Conservation (phyloP, 495 filamentous ascomycete species). For the Chaetomium cochliodes region DNA sequence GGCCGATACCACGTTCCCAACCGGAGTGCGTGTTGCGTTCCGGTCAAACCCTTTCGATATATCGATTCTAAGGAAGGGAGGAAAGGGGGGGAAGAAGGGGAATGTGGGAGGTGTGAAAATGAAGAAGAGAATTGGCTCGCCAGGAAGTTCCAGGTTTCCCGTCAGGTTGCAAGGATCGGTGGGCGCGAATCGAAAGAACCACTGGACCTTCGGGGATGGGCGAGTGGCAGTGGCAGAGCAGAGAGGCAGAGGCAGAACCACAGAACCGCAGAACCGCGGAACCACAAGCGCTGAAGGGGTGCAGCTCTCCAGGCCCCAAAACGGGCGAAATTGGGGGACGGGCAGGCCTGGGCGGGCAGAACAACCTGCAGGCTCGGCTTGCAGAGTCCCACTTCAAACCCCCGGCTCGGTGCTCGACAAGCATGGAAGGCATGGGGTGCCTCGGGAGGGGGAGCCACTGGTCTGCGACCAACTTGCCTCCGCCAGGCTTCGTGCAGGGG, state of each 20-base stretch:
- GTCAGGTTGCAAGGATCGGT: conserved; percentile 10
- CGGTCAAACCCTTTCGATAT: conserved; percentile 1
- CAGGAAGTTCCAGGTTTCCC: neutral
- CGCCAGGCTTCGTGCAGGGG: conserved; percentile 31
- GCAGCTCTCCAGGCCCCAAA: conserved; percentile 12
- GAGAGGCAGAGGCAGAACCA: neutral
- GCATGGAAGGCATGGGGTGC: conserved; percentile 11
- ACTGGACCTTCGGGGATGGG: conserved; percentile 2
- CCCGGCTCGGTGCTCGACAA: conserved; percentile 3
- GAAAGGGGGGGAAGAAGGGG: neutral
- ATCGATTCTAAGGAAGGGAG: neutral
- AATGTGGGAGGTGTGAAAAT: conserved; percentile 10
- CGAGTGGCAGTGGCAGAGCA: conserved; percentile 13
- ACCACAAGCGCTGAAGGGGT: conserved; percentile 16
- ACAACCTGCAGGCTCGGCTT: conserved; percentile 3
- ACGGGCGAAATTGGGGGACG: conserved; percentile 10
- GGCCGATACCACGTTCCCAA: conserved; percentile 14
- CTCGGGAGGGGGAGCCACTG: conserved; percentile 11
- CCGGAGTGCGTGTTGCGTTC: conserved; percentile 11
- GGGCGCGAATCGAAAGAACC: conserved; percentile 7
- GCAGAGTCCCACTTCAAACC: conserved; percentile 8
- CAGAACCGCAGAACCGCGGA: neutral
- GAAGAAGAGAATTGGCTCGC: conserved; percentile 18
- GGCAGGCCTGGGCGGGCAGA: conserved; percentile 18
- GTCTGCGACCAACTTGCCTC: conserved; percentile 20